Percentiles rank a stretch among this genome's conserved stretches.
phyloP scores from a whole-genome alignment of 345 rosid genomes.

The Murraya paniculata region DNA sequence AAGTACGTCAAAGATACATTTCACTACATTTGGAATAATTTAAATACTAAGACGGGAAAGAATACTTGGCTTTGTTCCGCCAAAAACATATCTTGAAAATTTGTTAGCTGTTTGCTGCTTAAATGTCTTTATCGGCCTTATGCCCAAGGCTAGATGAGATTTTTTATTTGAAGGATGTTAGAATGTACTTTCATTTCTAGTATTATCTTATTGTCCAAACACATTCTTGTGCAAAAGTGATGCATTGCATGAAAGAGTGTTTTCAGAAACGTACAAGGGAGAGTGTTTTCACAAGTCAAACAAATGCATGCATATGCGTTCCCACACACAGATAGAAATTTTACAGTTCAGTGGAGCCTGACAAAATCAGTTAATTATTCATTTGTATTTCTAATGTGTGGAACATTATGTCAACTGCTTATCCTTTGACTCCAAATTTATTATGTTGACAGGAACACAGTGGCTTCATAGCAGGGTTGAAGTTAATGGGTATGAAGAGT shows the following conservation, averaged over 20 bases:
- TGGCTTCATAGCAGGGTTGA: conserved; percentile 92
- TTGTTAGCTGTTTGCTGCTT: neutral
- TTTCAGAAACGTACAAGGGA: neutral
- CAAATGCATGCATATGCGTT: neutral
- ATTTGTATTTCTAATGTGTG: neutral
- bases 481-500: conserved; percentile 81
- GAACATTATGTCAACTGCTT: neutral
- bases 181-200: neutral
- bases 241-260: neutral
- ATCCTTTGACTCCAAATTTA: neutral
- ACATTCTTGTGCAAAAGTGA: neutral
- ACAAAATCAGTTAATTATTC: neutral
- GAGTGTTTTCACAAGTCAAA: neutral
- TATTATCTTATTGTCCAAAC: neutral
- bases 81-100: neutral
- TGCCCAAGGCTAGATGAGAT: neutral
- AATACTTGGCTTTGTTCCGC: neutral
- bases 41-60: neutral
- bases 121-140: neutral
- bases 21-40: neutral
- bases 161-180: neutral
- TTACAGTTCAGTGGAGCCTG: neutral
- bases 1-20: neutral
- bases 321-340: neutral
- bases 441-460: conserved; percentile 51